A percentile compares a stretch with the other conserved stretches of the same genome.
Conservation (phyloP, 164 flowering plant genomes). For the Warburgia ugandensis region DNA sequence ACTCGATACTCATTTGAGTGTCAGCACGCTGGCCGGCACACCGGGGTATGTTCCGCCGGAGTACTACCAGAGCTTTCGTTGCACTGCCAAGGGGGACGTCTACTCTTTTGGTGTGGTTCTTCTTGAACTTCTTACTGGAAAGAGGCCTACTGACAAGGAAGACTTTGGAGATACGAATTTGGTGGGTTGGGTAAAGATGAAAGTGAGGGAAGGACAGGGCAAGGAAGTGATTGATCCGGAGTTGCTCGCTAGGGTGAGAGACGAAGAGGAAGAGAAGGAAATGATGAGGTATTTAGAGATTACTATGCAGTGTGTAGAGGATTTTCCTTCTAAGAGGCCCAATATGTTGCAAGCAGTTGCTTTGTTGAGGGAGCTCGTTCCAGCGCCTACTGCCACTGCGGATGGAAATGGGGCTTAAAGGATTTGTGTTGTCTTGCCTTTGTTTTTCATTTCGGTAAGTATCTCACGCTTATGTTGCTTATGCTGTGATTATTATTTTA, state of each 20-base stretch:
- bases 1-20: conserved; percentile 63
- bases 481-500: too few species aligned
- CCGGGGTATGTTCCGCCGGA: conserved; percentile 78
- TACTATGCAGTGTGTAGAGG: conserved; percentile 72
- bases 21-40: conserved; percentile 68
- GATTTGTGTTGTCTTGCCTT: not conserved
- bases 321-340: conserved; percentile 82
- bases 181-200: conserved; percentile 77
- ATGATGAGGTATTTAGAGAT: conserved; percentile 67
- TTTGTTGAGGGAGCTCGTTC: conserved; percentile 71
- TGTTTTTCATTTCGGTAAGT: not conserved
- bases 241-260: conserved; percentile 27
- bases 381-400: not conserved
- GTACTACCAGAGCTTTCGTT: conserved; percentile 73
- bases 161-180: conserved; percentile 69
- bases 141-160: conserved; percentile 58
- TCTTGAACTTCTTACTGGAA: conserved; percentile 55
- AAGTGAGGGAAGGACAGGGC: conserved; percentile 62
- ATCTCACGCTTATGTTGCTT: not conserved
- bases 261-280: conserved; percentile 46
- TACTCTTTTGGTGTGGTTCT: conserved; percentile 59
- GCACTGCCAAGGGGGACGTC: conserved; percentile 72
- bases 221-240: conserved; percentile 74
- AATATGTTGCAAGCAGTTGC: conserved; percentile 84
- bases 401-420: not conserved